A percentile compares a stretch with the other conserved stretches of the same genome.
These are phyloP conservation scores for Ceratocystis variospora DNA, from an alignment of 2,329 filamentous ascomycete species.

Conservation along the genomic window DNA sequence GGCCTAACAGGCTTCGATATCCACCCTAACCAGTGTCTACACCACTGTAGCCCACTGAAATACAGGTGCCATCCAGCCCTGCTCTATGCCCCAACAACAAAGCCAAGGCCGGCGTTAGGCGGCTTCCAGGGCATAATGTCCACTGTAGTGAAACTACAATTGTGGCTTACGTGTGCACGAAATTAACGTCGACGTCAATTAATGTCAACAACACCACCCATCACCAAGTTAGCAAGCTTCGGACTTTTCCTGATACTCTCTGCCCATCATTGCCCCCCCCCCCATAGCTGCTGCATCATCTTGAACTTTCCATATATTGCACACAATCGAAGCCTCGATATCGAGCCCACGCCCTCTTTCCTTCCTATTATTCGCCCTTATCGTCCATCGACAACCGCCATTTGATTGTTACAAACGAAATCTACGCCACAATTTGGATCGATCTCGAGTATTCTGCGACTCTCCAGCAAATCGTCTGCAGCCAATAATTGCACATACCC, in stretches of 20 bases:
- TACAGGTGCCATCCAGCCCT: not conserved
- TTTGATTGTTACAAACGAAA: not conserved
- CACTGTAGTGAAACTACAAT: slow-evolving; percentile 7
- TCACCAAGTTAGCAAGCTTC: not conserved
- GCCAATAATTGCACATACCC: not conserved
- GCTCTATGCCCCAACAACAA: not conserved
- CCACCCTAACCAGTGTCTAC: not conserved
- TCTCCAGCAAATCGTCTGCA: not conserved
- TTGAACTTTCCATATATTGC: not conserved
- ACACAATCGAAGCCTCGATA: not conserved
- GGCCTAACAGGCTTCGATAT: not conserved
- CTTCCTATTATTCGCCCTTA: not conserved
- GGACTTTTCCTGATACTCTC: not conserved
- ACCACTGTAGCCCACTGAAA: not conserved
- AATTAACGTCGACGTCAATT: not conserved
- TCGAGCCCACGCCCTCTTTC: not conserved
- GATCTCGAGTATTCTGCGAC: not conserved
- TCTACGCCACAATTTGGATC: not conserved
- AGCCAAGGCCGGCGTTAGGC: not conserved
- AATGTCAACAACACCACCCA: slow-evolving; percentile 1
- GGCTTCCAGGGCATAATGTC: not conserved
- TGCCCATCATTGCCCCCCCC: not conserved
- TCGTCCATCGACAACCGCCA: not conserved
- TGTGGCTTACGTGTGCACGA: slow-evolving; percentile 20
- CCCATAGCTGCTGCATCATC: not conserved